Evolutionary conservation across 257 asterid species (phyloP).

Genomic region (Rehmannia glutinosa): DNA sequence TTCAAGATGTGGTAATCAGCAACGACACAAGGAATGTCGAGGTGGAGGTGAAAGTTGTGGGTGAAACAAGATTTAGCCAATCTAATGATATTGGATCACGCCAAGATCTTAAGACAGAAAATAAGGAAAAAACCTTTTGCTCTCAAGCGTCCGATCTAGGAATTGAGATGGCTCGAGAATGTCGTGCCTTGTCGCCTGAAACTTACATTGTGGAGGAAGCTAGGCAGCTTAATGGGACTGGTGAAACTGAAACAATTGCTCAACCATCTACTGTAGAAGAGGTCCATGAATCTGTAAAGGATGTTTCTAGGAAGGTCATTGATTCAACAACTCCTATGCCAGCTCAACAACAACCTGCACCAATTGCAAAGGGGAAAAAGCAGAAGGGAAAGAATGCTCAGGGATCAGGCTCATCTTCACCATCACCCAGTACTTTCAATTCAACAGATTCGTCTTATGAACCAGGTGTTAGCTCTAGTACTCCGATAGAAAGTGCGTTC

Average conservation of each 20-base stretch:
- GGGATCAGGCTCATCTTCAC: conserved; percentile 40
- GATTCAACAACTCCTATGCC: conserved; percentile 32
- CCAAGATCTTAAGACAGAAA: conserved; percentile 45
- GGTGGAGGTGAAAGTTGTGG: conserved; percentile 64
- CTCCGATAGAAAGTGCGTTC: conserved; percentile 31
- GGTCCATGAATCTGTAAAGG: conserved; percentile 33
- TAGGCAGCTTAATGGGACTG: conserved; percentile 43
- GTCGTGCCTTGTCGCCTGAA: conserved; percentile 49
- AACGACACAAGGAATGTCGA: conserved; percentile 43
- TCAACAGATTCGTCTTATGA: conserved; percentile 47
- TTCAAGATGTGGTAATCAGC: conserved; percentile 53
- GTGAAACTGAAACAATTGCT: conserved; percentile 31
- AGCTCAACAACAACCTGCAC: conserved; percentile 38
- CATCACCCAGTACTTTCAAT: conserved; percentile 39
- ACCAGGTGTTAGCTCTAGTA: conserved; percentile 39
- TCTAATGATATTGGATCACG: conserved; percentile 36
- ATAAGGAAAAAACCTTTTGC: conserved; percentile 55
- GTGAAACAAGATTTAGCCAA: conserved; percentile 45
- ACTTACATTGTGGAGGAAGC: conserved; percentile 43
- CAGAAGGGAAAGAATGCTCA: conserved; percentile 61
- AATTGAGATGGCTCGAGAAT: conserved; percentile 67
- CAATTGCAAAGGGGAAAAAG: conserved; percentile 50
- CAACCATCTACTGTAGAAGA: conserved; percentile 46
- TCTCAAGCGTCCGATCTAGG: conserved; percentile 82
- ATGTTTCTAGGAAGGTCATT: conserved; percentile 25